phyloP scores from a whole-genome alignment of 2,329 filamentous ascomycete genomes.

The Furcasterigmium furcatum region DNA sequence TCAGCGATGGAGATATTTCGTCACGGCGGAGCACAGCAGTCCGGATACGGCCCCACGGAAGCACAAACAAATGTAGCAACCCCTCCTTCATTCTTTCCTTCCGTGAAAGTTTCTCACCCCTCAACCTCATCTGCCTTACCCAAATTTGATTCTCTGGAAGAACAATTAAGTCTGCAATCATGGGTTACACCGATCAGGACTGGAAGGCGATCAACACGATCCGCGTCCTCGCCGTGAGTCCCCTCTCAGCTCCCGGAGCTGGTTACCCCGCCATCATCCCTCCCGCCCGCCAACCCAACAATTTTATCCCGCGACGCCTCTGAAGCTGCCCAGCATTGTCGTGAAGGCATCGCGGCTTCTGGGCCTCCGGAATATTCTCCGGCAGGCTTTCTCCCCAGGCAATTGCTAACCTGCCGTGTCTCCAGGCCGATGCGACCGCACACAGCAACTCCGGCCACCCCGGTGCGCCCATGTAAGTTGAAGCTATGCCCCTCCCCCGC shows the following conservation, averaged over 20 bases:
- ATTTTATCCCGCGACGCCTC: conserved; percentile 11
- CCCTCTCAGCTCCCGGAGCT: conserved; percentile 18
- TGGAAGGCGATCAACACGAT: conserved; percentile 97
- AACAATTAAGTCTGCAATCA: conserved; percentile 44
- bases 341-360: too few relatives aligned
- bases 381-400: too few relatives aligned
- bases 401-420: conserved; percentile 13
- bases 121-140: conserved; percentile 21
- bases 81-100: conserved; percentile 5
- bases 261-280: conserved; percentile 29
- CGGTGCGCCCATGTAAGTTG: conserved; percentile 85
- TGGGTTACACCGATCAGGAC: conserved; percentile 88
- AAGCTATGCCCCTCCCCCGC: too few relatives aligned
- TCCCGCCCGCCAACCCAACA: conserved; percentile 9
- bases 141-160: conserved; percentile 12
- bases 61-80: conserved; percentile 10
- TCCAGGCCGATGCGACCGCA: conserved; percentile 93
- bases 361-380: too few relatives aligned
- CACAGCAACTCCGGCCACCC: conserved; percentile 97
- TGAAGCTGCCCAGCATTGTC: too few relatives aligned
- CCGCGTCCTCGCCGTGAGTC: conserved; percentile 87
- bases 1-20: too few relatives aligned
- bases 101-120: conserved; percentile 12
- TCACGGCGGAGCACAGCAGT: too few relatives aligned
- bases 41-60: too few relatives aligned